Percentiles rank a stretch among this genome's conserved stretches.
Evolutionary conservation across 2,329 filamentous ascomycete species (phyloP).

Genomic region (Fusarium sulawesiense): DNA sequence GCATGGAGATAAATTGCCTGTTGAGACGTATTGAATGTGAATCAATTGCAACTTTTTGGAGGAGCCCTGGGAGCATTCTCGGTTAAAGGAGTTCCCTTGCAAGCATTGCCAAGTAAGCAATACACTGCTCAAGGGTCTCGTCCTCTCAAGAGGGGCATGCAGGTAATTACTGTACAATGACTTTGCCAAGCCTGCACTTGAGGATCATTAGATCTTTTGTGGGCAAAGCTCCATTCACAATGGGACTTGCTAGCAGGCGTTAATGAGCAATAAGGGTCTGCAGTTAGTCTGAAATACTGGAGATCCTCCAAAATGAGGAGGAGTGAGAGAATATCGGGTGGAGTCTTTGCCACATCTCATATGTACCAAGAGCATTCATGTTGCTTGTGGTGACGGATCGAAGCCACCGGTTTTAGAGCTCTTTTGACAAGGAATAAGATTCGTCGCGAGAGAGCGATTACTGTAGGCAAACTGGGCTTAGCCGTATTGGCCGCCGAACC

Average conservation of each 20-base stretch:
- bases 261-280: constrained; percentile 1
- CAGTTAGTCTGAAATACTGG: background rate
- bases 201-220: constrained; percentile 5
- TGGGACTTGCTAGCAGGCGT: constrained; percentile 12
- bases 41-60: background rate
- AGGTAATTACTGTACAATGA: constrained; percentile 16
- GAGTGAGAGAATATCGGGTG: background rate
- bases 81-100: background rate
- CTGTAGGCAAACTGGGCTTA: background rate
- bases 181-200: background rate
- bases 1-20: background rate
- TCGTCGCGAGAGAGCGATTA: background rate
- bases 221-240: constrained; percentile 6
- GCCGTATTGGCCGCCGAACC: constrained; percentile 23
- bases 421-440: constrained; percentile 17
- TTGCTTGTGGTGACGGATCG: constrained; percentile 20
- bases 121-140: constrained; percentile 8
- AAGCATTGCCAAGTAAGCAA: background rate
- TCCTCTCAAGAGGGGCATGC: constrained; percentile 9
- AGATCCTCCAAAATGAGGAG: background rate
- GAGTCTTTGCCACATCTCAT: constrained; percentile 15
- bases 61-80: background rate
- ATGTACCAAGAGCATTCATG: constrained; percentile 7
- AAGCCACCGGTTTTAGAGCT: constrained; percentile 13
- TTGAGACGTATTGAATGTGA: constrained; percentile 3